Conservation (phyloP, 2,329 filamentous ascomycete species). For the Botryotinia narcissicola region DNA sequence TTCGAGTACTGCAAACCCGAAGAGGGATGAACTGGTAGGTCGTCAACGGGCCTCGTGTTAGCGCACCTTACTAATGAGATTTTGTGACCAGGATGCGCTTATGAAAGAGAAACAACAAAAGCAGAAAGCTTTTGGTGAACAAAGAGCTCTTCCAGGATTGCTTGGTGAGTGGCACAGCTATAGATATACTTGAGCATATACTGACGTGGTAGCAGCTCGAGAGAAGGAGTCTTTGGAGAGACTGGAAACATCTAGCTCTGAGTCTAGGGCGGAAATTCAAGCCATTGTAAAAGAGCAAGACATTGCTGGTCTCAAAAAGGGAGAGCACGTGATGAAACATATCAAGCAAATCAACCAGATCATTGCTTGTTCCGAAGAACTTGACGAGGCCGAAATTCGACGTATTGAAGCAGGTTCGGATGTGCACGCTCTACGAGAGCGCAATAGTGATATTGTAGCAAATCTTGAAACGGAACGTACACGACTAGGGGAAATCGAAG, state of each 20-base stretch:
- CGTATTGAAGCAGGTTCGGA: constrained; percentile 83
- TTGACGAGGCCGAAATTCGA: constrained; percentile 68
- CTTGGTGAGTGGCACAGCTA: constrained; percentile 54
- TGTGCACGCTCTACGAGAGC: constrained; percentile 61
- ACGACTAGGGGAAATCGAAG: constrained; percentile 42
- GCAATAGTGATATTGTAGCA: constrained; percentile 59
- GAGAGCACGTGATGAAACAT: constrained; percentile 51
- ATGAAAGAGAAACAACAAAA: constrained; percentile 62
- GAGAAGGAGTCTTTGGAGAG: constrained; percentile 41
- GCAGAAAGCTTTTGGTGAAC: constrained; percentile 64
- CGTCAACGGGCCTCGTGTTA: neutral
- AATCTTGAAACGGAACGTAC: constrained; percentile 48
- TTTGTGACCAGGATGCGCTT: constrained; percentile 45
- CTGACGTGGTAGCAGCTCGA: constrained; percentile 36
- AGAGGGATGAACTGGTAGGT: constrained; percentile 45
- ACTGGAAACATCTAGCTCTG: constrained; percentile 42
- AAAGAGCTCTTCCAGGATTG: constrained; percentile 65
- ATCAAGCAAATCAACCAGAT: constrained; percentile 62
- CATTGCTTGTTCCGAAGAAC: constrained; percentile 57
- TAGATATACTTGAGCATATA: neutral
- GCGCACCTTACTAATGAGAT: neutral
- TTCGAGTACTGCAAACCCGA: constrained; percentile 36
- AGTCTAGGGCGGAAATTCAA: constrained; percentile 43
- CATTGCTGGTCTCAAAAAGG: constrained; percentile 54
- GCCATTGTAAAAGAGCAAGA: constrained; percentile 56